These are phyloP conservation scores for Picochlorum sp. DNA, from an alignment of 139 green algal species.

Conservation along the genomic window DNA sequence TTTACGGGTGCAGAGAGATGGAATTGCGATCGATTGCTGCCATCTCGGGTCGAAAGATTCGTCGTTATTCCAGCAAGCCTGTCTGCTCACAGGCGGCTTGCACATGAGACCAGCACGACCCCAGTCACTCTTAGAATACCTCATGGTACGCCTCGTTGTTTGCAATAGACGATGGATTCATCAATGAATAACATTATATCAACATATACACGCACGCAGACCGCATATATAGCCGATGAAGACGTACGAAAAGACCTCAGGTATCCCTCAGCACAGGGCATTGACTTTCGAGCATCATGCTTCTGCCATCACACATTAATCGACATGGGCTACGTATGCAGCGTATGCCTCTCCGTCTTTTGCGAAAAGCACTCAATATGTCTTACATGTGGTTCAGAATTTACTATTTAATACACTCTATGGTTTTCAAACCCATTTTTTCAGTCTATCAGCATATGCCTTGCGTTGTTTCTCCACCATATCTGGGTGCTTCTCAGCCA, in stretches of 20 bases:
- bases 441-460: slow-evolving; percentile 40
- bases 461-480: slow-evolving; percentile 79
- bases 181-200: neutral
- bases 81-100: slow-evolving; percentile 45
- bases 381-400: slow-evolving; percentile 50
- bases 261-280: slow-evolving; percentile 16
- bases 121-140: slow-evolving; percentile 19
- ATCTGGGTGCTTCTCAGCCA: slow-evolving; percentile 72
- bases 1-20: slow-evolving; percentile 19
- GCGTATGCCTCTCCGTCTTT: slow-evolving; percentile 72
- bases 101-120: slow-evolving; percentile 38
- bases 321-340: slow-evolving; percentile 64
- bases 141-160: slow-evolving; percentile 24
- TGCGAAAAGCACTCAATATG: slow-evolving; percentile 44
- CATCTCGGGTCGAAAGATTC: slow-evolving; percentile 51
- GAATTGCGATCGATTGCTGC: slow-evolving; percentile 54
- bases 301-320: slow-evolving; percentile 57
- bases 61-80: slow-evolving; percentile 38
- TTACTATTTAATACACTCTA: slow-evolving; percentile 15
- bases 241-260: slow-evolving; percentile 29
- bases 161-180: neutral
- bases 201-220: neutral
- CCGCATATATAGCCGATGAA: slow-evolving; percentile 18
- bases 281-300: slow-evolving; percentile 66
- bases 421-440: slow-evolving; percentile 5